Evolutionary conservation across 805 yeast species (phyloP), one percentile per base, ranked within the genome.

Genomic region (Debaryomyces prosopidis): DNA sequence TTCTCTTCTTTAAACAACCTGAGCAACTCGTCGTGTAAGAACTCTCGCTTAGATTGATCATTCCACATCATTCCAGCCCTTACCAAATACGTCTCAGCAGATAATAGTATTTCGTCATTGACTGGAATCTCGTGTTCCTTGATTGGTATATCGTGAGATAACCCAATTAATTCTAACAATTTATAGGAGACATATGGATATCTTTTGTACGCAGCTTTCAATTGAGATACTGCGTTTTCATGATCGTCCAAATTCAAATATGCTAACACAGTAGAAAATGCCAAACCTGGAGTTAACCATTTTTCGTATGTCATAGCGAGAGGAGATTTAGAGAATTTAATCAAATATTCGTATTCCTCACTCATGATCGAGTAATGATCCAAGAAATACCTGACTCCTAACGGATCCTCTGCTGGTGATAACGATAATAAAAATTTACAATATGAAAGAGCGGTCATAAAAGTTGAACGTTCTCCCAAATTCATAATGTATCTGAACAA

Each of bases 351-450:
- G 57, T 76, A 81, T 49, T 88, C 88, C 27, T 76, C 82, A 31
- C 87, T 72, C 65, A 81, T 68, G 3, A 87, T 67, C 3, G 92
- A 84, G 58, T 87, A 89, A 57, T 79, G 83, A 60, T 90, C 96
- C 53, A 90, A 82, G 61, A 89, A 87, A 57, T 85, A 84, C 50
- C 96, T 75, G 10, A 85, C 89, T 17, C 96, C 96, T 42, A 84
- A 69, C 1, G 96, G 96, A 68, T 90, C 96, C 45, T 85, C 87
- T 2, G 82, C 75, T 1, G 96, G 96, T 30, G 80, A 73, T 26
- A 90, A 66, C 2, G 90, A 79, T 50, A 87, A 69, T 40, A 89
- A 68, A 5, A 84, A 70, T 59, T 87, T 89, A 54, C 87, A 79
- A 69, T 84, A 89, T 35, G 81, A 80, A 36, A 87, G 75, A 0